Evolutionary conservation across 768 basidiomycete species (phyloP).

Genomic region (Hygrocybe coccinea): DNA sequence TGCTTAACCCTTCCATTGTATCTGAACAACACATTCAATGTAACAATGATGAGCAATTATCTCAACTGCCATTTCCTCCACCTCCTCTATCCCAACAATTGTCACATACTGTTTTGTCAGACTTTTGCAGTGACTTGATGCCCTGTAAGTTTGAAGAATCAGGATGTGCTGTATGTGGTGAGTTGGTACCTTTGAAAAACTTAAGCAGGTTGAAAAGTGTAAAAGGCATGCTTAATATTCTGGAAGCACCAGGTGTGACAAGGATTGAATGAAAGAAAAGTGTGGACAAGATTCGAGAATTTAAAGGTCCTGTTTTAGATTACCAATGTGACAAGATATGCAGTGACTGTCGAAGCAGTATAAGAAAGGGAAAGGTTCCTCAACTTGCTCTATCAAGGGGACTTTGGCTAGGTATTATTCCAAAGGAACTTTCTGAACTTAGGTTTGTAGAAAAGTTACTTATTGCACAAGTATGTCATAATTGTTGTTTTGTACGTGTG

Average conservation of each 20-base stretch:
- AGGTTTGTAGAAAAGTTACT: conserved; percentile 25
- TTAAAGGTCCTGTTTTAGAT: conserved; percentile 16
- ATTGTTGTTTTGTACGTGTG: conserved; percentile 24
- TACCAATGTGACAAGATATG: conserved; percentile 10
- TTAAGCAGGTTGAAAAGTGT: conserved; percentile 11
- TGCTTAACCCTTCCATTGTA: too few species aligned
- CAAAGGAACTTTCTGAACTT: conserved; percentile 18
- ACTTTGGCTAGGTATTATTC: conserved; percentile 32
- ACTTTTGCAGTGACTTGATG: not conserved
- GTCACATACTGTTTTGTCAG: not conserved
- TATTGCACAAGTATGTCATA: conserved; percentile 21
- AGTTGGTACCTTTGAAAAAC: conserved; percentile 7
- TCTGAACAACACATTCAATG: not conserved
- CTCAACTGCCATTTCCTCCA: conserved; percentile 3
- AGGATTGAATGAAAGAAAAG: conserved; percentile 3
- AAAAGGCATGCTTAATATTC: conserved; percentile 1
- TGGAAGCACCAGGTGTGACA: conserved; percentile 8
- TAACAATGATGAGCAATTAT: not conserved
- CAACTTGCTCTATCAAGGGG: conserved; percentile 26
- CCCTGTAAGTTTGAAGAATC: conserved; percentile 18
- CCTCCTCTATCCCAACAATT: not conserved
- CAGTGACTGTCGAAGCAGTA: not conserved
- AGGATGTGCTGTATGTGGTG: conserved; percentile 32
- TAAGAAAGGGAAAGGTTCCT: conserved; percentile 9
- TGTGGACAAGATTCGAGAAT: conserved; percentile 7